Base-by-base conservation (phyloP, 257 asterid genomes). In the Nicotiana tabacum region DNA sequence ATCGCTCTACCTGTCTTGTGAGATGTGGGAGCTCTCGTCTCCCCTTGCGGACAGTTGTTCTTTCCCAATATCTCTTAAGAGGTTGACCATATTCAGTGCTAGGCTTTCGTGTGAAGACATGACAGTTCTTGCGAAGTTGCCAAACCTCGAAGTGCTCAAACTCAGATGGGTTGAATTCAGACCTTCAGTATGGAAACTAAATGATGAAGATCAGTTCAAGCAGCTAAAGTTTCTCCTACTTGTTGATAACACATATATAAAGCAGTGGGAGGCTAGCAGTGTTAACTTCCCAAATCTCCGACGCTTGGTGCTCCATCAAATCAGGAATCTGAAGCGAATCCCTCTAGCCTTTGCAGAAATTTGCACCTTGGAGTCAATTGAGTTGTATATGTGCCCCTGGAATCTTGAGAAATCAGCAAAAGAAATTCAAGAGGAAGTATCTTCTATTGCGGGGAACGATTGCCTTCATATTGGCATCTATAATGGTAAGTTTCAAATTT, bases 81-180 rank as follows among this genome's bases (percentile, higher is more conserved):
- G 29, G 76, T 70, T 80, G 29, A 80, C 77, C 32, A 11, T 80
- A 29, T 35, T 60, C 12, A 6, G 21, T 12, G 83, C 62, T 2
- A 27, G 46, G 39, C 21, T 9, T 21, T 3, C 51, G 3, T 43
- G 83, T 58, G 21, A 7, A 37, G 77, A 64, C 66, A 80, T 80
- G 64, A 9, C 77, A 37, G 46, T 46, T 64, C 51, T 80, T 64
- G 65, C 58, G 3, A 21, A 10, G 64, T 32, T 80, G 12, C 77
- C 62, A 16, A 64, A 64, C 67, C 77, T 80, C n/a, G 64, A 80
- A 37, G 77, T 64, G 51, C 83, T 80, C 46, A 80, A 64, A 70
- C 16, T 80, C 29, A 43, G 67, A 46, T 6, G 17, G 9, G 51
- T 37, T 46, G 51, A 27, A 48, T 64, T 80, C 30, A 46, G 76